Percentiles rank a stretch among this genome's conserved stretches.
These are phyloP conservation scores for Hypoxylon lenormandii DNA, from an alignment of 495 filamentous ascomycete genomes.

Conservation along the genomic window DNA sequence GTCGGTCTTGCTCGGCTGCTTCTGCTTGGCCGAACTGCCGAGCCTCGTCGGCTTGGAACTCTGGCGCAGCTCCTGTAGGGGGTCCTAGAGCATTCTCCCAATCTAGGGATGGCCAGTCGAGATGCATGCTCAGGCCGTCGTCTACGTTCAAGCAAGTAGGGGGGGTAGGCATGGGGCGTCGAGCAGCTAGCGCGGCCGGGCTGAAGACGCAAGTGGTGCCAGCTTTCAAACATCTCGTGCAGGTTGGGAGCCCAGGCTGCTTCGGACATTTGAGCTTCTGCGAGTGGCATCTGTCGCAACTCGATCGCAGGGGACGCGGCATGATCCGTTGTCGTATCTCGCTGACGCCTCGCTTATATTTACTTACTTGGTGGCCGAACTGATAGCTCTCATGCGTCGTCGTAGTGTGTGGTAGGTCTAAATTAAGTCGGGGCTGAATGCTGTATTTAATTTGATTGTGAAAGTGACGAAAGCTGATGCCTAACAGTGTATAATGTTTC, in stretches of 20 bases:
- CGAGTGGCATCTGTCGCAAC: conserved; percentile 57
- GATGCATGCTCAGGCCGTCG: conserved; percentile 20
- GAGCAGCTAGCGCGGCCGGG: conserved; percentile 49
- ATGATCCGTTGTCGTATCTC: conserved; percentile 7
- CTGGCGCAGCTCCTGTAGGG: conserved; percentile 9
- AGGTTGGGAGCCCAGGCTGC: conserved; percentile 44
- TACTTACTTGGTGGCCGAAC: neutral
- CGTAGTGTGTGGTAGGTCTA: no score
- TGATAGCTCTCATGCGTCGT: no score
- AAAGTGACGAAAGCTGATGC: no score
- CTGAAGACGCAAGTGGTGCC: conserved; percentile 51
- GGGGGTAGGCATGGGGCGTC: conserved; percentile 29
- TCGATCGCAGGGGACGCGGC: conserved; percentile 47
- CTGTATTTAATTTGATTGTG: no score
- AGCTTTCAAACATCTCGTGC: conserved; percentile 54
- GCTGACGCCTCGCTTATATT: neutral
- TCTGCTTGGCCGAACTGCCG: conserved; percentile 21
- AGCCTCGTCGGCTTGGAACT: conserved; percentile 2
- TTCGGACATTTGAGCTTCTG: conserved; percentile 58
- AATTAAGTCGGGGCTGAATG: no score
- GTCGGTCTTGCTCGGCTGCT: conserved; percentile 29
- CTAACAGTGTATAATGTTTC: no score
- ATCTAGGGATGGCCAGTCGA: conserved; percentile 39
- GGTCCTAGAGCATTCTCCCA: conserved; percentile 14
- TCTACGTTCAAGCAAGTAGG: conserved; percentile 7